These are phyloP conservation scores for Lentinus tigrinus DNA, from an alignment of 768 basidiomycete genomes.

Conservation along the genomic window DNA sequence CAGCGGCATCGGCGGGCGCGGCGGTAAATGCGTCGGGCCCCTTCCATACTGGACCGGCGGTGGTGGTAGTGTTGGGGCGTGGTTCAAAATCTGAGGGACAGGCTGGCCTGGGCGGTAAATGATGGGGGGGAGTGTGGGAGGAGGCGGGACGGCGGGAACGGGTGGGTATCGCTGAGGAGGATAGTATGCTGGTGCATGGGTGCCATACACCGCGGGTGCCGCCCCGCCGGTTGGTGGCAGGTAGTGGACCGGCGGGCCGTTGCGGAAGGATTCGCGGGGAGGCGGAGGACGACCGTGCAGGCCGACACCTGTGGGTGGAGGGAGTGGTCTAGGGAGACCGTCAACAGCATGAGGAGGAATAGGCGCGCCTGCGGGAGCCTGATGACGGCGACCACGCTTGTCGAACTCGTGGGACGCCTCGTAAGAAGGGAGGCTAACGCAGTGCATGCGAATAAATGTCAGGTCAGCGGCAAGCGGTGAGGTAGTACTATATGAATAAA, in stretches of 20 bases:
- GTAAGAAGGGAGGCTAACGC: slow-evolving; percentile 63
- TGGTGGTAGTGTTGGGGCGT: slow-evolving; percentile 8
- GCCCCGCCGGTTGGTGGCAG: slow-evolving; percentile 8
- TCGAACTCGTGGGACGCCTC: slow-evolving; percentile 85
- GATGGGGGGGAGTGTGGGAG: slow-evolving; percentile 19
- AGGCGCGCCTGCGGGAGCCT: slow-evolving; percentile 24
- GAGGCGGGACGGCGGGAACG: slow-evolving; percentile 1
- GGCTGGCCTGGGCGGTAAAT: slow-evolving; percentile 21
- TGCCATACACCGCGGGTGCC: slow-evolving; percentile 5
- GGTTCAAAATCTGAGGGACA: slow-evolving; percentile 13
- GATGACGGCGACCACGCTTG: slow-evolving; percentile 61
- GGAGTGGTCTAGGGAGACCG: slow-evolving; percentile 21
- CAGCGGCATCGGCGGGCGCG: slow-evolving; percentile 22
- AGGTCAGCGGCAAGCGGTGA: background rate
- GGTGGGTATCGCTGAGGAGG: slow-evolving; percentile 6
- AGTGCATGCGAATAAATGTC: background rate
- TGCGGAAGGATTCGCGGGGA: slow-evolving; percentile 34
- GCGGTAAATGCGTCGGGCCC: slow-evolving; percentile 9
- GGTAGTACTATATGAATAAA: slow-evolving; percentile 4
- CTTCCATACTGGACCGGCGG: slow-evolving; percentile 8
- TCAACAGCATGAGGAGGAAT: slow-evolving; percentile 18
- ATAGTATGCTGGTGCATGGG: slow-evolving; percentile 6
- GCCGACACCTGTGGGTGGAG: slow-evolving; percentile 21
- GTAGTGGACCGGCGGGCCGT: slow-evolving; percentile 24
- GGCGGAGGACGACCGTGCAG: slow-evolving; percentile 35